Evolutionary conservation across 225 moss, liverwort and hornwort genomes (phyloP).

Genomic region (Straminergon stramineum): DNA sequence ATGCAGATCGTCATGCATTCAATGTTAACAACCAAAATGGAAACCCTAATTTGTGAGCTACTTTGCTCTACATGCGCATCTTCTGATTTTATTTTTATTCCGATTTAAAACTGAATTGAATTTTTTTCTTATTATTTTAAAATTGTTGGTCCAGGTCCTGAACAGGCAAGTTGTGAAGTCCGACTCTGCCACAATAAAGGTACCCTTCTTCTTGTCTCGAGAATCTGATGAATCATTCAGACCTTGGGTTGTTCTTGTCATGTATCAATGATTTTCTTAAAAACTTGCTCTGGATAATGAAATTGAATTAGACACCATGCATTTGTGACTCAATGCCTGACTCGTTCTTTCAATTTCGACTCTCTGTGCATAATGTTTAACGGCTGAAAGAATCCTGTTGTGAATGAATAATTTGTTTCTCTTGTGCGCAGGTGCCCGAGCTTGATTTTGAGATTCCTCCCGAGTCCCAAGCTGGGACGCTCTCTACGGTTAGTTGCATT

Average conservation of each 20-base stretch:
- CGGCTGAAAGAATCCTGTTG: not conserved
- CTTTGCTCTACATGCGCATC: not conserved
- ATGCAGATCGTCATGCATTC: not conserved
- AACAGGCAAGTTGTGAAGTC: conserved; percentile 92
- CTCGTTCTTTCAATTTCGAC: not conserved
- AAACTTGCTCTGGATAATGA: not conserved
- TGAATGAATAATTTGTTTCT: not conserved
- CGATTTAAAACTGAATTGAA: not conserved
- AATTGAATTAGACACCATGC: not conserved
- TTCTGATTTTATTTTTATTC: not conserved
- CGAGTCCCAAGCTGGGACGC: conserved; percentile 64
- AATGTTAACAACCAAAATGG: not conserved
- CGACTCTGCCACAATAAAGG: conserved; percentile 70
- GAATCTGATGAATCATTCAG: not conserved
- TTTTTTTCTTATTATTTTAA: not conserved
- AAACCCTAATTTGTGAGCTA: not conserved
- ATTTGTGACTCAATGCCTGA: not conserved
- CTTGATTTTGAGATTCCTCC: conserved; percentile 78
- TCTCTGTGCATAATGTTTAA: not conserved
- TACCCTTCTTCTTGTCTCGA: not conserved
- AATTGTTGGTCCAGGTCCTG: conserved; percentile 35
- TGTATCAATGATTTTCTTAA: not conserved
- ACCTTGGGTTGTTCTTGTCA: not conserved
- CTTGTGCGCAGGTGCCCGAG: conserved; percentile 53
- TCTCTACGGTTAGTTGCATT: conserved; percentile 57